phyloP scores from a whole-genome alignment of 441 rosid species.

The Erodium moschatum region DNA sequence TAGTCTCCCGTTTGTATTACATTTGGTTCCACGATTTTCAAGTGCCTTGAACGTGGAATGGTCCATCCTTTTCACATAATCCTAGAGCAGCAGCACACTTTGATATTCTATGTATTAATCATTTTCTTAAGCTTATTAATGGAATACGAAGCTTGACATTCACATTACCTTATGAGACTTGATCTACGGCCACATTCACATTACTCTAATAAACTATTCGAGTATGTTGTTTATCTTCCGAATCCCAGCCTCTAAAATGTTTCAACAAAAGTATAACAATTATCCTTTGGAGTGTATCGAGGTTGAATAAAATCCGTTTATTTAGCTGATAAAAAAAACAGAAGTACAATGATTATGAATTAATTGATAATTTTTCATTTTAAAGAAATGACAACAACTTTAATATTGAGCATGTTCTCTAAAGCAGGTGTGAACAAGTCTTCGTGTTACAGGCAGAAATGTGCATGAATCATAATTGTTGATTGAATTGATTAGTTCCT shows the following conservation, averaged over 20 bases:
- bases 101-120: neutral
- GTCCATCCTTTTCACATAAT: neutral
- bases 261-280: neutral
- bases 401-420: neutral
- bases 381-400: neutral
- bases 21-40: neutral
- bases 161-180: too few relatives aligned
- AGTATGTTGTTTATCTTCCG: too few relatives aligned
- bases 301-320: too few relatives aligned
- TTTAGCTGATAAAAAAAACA: too few relatives aligned
- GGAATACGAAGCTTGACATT: neutral
- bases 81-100: neutral
- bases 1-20: neutral
- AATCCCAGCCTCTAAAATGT: neutral
- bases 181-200: neutral
- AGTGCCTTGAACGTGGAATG: neutral
- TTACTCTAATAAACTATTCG: neutral
- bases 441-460: neutral
- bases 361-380: too few relatives aligned
- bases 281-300: too few relatives aligned
- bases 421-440: neutral
- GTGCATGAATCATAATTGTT: neutral
- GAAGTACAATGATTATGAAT: too few relatives aligned
- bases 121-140: neutral
- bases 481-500: neutral